Base-by-base conservation (phyloP, 805 yeast species). In the Cyberlindnera mississippiensis region DNA sequence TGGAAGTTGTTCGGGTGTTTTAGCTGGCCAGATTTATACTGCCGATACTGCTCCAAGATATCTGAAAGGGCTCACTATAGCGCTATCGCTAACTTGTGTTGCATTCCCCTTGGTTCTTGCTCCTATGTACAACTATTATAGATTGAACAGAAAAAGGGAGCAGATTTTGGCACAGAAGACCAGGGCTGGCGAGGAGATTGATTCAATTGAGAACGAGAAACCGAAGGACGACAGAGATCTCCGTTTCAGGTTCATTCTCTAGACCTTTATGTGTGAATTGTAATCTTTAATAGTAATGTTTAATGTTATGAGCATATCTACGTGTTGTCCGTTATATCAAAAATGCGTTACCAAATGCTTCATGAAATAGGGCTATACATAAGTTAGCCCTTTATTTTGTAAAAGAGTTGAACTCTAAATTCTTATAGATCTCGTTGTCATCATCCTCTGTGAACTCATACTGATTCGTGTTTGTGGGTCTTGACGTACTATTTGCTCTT, bases 1-100 rank as follows among this genome's bases (percentile, higher is more conserved):
- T 18, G 71, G 69, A 27, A 57, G 64, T 12, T 52, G 60, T 36
- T 57, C 69, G 4, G 71, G 71, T 49, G 57, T 66, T 16, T 58
- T 65, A 4, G 62, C 68, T 1, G 69, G 69, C 26, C 71, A 66
- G 46, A 57, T 66, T 11, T 66, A 58, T 40, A 55, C 68, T 4
- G 45, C 53, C 0, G 45, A 51, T 1, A 71, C 67, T 15, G 76
- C 75, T 11, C 64, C 67, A 28, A 53, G 60, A 26, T 72, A 63
- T 49, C 53, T 61, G 17, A 60, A 57, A 40, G 69, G 72, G 15
- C 44, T 65, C 24, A 49, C 37, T 17, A 38, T 56, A 32, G 52
- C 55, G 0, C 31, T 56, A 18, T 38, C 51, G 5, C 30, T 56
- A 20, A 53, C 59, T 2, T 44, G 49, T 35, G 52, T 36, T n/a